Evolutionary conservation across 352 stramenopile genomes (phyloP).

Genomic region (Peronospora farinosa): DNA sequence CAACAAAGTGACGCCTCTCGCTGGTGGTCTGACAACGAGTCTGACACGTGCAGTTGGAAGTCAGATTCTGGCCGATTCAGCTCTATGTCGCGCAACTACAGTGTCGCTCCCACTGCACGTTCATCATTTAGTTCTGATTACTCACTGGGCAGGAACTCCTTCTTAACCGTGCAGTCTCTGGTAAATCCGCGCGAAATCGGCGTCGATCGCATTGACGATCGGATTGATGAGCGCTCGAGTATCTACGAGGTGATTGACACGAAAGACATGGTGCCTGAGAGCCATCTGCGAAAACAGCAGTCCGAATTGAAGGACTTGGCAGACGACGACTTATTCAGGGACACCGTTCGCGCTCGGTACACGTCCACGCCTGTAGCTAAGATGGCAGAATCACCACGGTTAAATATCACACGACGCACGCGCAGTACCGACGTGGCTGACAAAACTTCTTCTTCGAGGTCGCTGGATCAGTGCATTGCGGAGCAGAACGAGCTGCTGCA

Average conservation of each 20-base stretch:
- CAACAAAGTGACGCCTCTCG: conserved; percentile 12
- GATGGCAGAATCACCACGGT: conserved; percentile 6
- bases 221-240: conserved; percentile 28
- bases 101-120: conserved; percentile 23
- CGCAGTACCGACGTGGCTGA: conserved; percentile 26
- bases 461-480: conserved; percentile 33
- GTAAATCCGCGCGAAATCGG: conserved; percentile 16
- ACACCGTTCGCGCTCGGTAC: conserved; percentile 22
- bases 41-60: conserved; percentile 36
- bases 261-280: conserved; percentile 31
- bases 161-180: conserved; percentile 26
- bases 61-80: conserved; percentile 33
- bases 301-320: conserved; percentile 5
- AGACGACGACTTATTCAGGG: conserved; percentile 17
- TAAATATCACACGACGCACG: conserved; percentile 18
- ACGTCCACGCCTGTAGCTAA: conserved; percentile 26
- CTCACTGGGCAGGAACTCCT: conserved; percentile 23
- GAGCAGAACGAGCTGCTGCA: conserved; percentile 39
- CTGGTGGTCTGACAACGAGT: conserved; percentile 38
- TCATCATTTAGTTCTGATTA: conserved; percentile 32
- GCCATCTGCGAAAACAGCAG: conserved; percentile 24
- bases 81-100: conserved; percentile 28
- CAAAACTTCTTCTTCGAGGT: conserved; percentile 15
- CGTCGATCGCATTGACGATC: conserved; percentile 12
- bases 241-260: conserved; percentile 41